These are phyloP conservation scores for Desmodesmus armatus DNA, from an alignment of 139 green algal species.

Conservation along the genomic window DNA sequence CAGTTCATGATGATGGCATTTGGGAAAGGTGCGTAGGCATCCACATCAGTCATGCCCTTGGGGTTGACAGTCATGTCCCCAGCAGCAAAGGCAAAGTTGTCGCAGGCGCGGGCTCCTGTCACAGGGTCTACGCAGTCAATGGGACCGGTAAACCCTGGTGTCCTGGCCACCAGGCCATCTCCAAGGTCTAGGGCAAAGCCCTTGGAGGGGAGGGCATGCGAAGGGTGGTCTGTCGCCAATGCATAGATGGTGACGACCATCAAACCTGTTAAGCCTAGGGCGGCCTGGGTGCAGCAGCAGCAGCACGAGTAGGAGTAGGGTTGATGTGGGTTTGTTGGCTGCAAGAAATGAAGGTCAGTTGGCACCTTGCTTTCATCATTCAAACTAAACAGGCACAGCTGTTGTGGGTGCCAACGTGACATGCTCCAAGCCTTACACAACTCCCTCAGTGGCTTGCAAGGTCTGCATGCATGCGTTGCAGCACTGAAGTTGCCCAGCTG, in stretches of 20 bases:
- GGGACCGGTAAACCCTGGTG: slow-evolving; percentile 34
- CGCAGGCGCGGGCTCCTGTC: slow-evolving; percentile 40
- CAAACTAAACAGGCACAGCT: too few species aligned
- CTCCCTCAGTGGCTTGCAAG: too few species aligned
- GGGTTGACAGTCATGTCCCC: slow-evolving; percentile 47
- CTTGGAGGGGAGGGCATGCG: neutral
- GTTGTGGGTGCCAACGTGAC: too few species aligned
- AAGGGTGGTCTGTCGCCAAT: slow-evolving; percentile 17
- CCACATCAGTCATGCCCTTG: slow-evolving; percentile 45
- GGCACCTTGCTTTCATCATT: too few species aligned
- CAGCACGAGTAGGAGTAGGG: neutral
- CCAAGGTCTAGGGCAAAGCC: slow-evolving; percentile 44
- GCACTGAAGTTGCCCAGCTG: too few species aligned
- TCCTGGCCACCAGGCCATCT: slow-evolving; percentile 32
- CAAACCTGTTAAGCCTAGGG: slow-evolving; percentile 27
- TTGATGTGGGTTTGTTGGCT: too few species aligned
- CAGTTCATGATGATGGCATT: slow-evolving; percentile 57
- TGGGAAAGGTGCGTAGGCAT: slow-evolving; percentile 51
- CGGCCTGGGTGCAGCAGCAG: slow-evolving; percentile 21
- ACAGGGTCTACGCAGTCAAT: slow-evolving; percentile 25
- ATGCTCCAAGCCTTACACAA: too few species aligned
- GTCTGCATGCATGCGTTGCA: too few species aligned
- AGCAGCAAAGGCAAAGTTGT: slow-evolving; percentile 59
- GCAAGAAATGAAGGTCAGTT: too few species aligned
- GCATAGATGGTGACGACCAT: slow-evolving; percentile 33